Conservation (phyloP, 164 flowering plant genomes). For the Chimonanthus praecox region DNA sequence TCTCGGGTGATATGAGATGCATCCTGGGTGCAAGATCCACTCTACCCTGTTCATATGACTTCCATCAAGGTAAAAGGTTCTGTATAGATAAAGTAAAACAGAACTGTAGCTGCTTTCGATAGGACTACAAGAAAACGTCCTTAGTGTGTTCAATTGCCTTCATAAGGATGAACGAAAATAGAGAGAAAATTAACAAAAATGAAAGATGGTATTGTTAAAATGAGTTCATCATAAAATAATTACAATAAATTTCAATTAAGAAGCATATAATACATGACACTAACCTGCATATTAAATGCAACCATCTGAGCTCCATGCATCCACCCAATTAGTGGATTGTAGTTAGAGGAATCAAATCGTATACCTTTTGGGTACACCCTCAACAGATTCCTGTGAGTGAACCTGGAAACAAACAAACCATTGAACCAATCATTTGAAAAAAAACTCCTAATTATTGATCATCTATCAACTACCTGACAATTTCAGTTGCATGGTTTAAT, state of each 20-base stretch:
- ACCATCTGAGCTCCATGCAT: conserved; percentile 15
- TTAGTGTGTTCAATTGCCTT: not conserved
- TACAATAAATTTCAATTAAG: not conserved
- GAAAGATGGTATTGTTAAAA: not conserved
- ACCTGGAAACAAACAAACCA: conserved; percentile 3
- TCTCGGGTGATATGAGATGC: too few relatives aligned
- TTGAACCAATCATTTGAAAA: not conserved
- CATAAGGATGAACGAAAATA: not conserved
- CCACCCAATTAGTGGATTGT: conserved; percentile 16
- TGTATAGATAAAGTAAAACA: too few relatives aligned
- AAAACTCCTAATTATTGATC: not conserved
- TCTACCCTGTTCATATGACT: too few relatives aligned
- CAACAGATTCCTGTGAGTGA: conserved; percentile 11
- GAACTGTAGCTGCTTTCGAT: too few relatives aligned
- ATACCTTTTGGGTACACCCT: conserved; percentile 12
- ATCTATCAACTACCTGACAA: conserved; percentile 49
- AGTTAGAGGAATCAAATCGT: conserved; percentile 15
- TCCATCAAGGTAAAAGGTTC: too few relatives aligned
- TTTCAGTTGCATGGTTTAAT: conserved; percentile 33
- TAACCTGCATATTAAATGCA: conserved; percentile 17
- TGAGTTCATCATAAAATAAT: not conserved
- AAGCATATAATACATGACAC: not conserved
- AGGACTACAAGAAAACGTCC: not conserved
- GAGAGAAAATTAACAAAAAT: not conserved
- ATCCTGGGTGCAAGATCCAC: too few relatives aligned